Conservation (phyloP, 2,329 filamentous ascomycete species). For the Aspergillus melleus region DNA sequence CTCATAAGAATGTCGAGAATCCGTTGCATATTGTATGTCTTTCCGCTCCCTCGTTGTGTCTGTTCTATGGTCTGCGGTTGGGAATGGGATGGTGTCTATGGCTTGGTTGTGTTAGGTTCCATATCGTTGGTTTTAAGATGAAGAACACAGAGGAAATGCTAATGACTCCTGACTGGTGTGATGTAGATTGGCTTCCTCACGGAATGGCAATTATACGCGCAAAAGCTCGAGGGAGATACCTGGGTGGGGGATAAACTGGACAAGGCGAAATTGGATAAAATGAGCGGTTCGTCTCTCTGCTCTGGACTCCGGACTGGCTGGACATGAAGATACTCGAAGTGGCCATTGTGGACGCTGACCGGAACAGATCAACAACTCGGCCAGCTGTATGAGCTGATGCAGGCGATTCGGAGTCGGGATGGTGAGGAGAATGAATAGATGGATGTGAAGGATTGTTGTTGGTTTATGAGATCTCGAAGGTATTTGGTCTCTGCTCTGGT, state of each 20-base stretch:
- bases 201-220: conserved; percentile 94
- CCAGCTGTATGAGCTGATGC: conserved; percentile 93
- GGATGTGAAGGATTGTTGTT: not conserved
- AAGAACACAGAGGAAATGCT: not conserved
- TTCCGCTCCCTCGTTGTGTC: not conserved
- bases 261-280: conserved; percentile 78
- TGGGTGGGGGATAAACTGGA: conserved; percentile 89
- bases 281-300: conserved; percentile 70
- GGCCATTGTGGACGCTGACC: conserved; percentile 1
- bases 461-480: too few relatives aligned
- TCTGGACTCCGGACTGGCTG: not conserved
- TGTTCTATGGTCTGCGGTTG: not conserved
- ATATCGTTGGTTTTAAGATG: too few relatives aligned
- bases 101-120: too few relatives aligned
- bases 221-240: conserved; percentile 81
- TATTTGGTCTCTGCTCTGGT: too few relatives aligned
- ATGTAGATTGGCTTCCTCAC: conserved; percentile 86
- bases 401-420: conserved; percentile 64
- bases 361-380: conserved; percentile 81
- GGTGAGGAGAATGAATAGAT: conserved; percentile 23
- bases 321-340: too few relatives aligned
- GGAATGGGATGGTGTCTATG: not conserved
- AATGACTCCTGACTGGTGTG: not conserved
- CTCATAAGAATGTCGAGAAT: conserved; percentile 81
- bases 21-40: conserved; percentile 80